Base-by-base conservation (phyloP, 495 filamentous ascomycete species). In the Xylaria bambusicola region DNA sequence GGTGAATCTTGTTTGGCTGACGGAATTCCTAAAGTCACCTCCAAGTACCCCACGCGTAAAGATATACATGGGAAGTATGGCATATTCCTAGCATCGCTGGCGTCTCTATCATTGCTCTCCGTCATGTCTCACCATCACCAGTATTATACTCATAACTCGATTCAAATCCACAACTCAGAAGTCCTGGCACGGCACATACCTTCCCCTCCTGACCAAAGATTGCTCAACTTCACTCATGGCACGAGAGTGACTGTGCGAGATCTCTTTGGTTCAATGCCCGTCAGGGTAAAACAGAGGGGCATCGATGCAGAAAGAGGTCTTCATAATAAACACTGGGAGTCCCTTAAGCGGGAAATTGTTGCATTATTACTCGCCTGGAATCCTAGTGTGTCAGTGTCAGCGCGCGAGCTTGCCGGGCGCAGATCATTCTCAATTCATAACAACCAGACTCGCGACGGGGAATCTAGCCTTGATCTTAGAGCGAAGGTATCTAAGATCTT, bases 181-280 rank as follows among this genome's bases (percentile, higher is more conserved):
- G 74, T 88, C 15, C 75, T 94, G n/a, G 77, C 84, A 13, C 82
- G 92, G 6, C 76, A 88, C 52, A 73, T 79, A 1, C 89, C 90
- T 21, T 86, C 89, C 2, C 81, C 84, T 2, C 61, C 75, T 4
- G 81, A 88, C 38, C 83, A 91, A 31, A 75, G 79, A 26, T 60
- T 94, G 3, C 65, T 74, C 7, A 73, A 72, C 62, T 77, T 80
- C 51, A 63, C 75, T 13, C 87, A 91, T 73, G 95, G 94, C 6
- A 97, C 93, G 1, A 80, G 86, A 46, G 86, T 94, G 8, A 82
- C 81, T 4, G 90, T 97, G 2, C 85, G 90, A 60, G 89, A 96
- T 66, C 78, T 98, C 12, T 98, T 97, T 73, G 94, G 93, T 1
- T 92, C 91, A 48, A 92, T 98, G 87, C 94, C 94, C 1, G 94